These are phyloP conservation scores for Biscogniauxia marginata DNA, from an alignment of 2,329 filamentous ascomycete genomes.

Conservation along the genomic window DNA sequence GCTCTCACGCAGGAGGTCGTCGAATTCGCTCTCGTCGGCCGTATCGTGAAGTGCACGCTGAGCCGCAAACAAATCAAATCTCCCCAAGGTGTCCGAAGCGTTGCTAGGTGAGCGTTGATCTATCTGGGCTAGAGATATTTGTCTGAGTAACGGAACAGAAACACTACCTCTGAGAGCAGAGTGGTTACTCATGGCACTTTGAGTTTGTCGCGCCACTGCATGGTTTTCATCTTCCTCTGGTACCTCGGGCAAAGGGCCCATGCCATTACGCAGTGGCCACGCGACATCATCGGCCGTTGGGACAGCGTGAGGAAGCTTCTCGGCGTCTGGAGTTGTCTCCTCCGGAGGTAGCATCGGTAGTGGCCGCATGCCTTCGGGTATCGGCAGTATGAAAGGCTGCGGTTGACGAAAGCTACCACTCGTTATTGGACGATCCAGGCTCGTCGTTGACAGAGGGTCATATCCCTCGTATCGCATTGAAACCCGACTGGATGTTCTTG, in stretches of 20 bases:
- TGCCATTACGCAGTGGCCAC: conserved; percentile 44
- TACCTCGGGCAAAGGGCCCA: conserved; percentile 53
- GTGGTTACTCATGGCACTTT: conserved; percentile 46
- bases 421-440: conserved; percentile 44
- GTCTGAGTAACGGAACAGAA: conserved; percentile 55
- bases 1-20: conserved; percentile 43
- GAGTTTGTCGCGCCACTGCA: conserved; percentile 37
- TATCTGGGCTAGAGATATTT: conserved; percentile 37
- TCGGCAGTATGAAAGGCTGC: conserved; percentile 36
- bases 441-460: conserved; percentile 36
- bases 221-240: conserved; percentile 61
- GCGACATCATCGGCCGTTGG: conserved; percentile 43
- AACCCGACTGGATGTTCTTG: conserved; percentile 55
- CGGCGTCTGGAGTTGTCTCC: conserved; percentile 3
- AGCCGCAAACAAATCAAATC: conserved; percentile 39
- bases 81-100: conserved; percentile 53
- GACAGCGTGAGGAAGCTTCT: conserved; percentile 38
- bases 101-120: conserved; percentile 41
- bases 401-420: conserved; percentile 46
- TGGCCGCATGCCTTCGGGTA: conserved; percentile 10
- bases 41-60: conserved; percentile 33
- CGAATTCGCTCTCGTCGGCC: conserved; percentile 23
- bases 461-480: conserved; percentile 45
- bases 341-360: conserved; percentile 8
- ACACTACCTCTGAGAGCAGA: conserved; percentile 55